Percentiles rank a stretch among this genome's conserved stretches.
phyloP scores from a whole-genome alignment of 768 basidiomycete species.

The Lactarius quietus region DNA sequence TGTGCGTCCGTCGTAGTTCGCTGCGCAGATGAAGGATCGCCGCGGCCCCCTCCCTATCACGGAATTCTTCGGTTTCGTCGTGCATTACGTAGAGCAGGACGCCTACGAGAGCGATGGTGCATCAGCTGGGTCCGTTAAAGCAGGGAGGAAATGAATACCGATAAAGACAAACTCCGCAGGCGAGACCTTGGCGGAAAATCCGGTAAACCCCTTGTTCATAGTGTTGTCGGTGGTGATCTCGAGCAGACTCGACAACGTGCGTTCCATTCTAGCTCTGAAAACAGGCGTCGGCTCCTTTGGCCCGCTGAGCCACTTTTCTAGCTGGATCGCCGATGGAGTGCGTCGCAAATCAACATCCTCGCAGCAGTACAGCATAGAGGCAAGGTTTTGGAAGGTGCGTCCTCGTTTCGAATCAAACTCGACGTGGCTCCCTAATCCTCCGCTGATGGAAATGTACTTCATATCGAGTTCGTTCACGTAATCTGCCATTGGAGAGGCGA shows the following conservation, averaged over 20 bases:
- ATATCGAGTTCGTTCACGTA: slow-evolving; percentile 62
- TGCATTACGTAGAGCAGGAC: slow-evolving; percentile 60
- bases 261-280: slow-evolving; percentile 54
- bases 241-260: slow-evolving; percentile 52
- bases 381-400: slow-evolving; percentile 73
- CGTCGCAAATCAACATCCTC: slow-evolving; percentile 47
- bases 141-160: slow-evolving; percentile 40
- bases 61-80: slow-evolving; percentile 30
- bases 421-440: slow-evolving; percentile 54
- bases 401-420: slow-evolving; percentile 65
- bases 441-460: slow-evolving; percentile 53
- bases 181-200: slow-evolving; percentile 56
- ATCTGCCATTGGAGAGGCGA: slow-evolving; percentile 63
- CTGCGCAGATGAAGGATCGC: slow-evolving; percentile 57
- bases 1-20: slow-evolving; percentile 51
- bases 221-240: slow-evolving; percentile 43
- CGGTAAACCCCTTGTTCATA: slow-evolving; percentile 34
- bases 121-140: not conserved
- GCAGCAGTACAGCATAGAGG: slow-evolving; percentile 66
- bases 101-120: slow-evolving; percentile 42
- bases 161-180: slow-evolving; percentile 81
- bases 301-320: slow-evolving; percentile 46
- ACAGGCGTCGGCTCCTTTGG: slow-evolving; percentile 38
- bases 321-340: slow-evolving; percentile 46
- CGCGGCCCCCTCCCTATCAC: slow-evolving; percentile 46